Percentiles rank a stretch among this genome's conserved stretches.
Evolutionary conservation across 2,329 filamentous ascomycete species (phyloP).

Genomic region (Knoxdaviesia capensis): DNA sequence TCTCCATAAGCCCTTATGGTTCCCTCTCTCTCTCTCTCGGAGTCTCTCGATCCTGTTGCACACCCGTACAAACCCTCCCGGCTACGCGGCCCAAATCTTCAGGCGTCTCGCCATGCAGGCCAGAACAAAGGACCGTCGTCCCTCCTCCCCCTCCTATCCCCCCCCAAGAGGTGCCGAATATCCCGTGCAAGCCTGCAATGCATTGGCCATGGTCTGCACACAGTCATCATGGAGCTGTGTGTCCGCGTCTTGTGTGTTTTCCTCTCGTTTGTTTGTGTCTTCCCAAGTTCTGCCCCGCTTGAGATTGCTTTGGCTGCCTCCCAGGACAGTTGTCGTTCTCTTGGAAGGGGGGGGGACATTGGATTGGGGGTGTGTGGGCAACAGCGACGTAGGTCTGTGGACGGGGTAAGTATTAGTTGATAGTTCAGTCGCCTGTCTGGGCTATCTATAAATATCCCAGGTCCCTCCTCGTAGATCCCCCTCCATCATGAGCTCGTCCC

Average conservation of each 20-base stretch:
- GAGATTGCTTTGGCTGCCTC: no score
- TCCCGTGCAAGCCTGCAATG: neutral
- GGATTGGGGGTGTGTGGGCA: no score
- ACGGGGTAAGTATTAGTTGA: neutral
- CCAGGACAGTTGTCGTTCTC: no score
- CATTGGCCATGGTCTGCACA: neutral
- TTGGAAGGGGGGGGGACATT: no score
- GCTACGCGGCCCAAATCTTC: neutral
- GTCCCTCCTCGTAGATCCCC: neutral
- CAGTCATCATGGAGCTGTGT: neutral
- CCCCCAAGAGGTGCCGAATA: neutral
- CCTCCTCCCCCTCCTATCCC: no score
- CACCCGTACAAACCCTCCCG: neutral
- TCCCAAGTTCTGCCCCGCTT: neutral
- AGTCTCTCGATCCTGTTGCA: neutral
- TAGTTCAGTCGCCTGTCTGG: neutral
- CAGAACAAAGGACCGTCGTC: slow-evolving; percentile 1
- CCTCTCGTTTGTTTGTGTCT: neutral
- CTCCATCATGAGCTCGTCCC: neutral
- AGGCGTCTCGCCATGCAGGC: neutral
- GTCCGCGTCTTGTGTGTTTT: neutral
- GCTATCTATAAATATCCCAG: neutral
- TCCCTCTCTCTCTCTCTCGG: neutral
- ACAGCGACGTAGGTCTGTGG: neutral
- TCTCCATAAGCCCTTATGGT: neutral